phyloP scores from a whole-genome alignment of 208 protist species.

The Crithidia thermophila region DNA sequence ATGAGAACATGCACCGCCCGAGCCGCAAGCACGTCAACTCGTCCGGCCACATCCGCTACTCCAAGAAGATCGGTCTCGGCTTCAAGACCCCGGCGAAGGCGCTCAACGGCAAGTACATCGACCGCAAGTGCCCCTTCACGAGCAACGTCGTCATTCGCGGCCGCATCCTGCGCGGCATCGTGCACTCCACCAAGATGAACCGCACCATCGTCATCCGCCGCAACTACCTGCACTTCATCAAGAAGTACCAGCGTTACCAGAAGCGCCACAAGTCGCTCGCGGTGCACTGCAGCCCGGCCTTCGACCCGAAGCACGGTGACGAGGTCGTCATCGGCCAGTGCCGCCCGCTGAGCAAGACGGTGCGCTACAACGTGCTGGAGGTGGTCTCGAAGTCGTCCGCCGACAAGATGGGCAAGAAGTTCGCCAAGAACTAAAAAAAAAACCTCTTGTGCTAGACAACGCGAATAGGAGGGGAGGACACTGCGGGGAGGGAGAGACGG shows the following conservation, averaged over 20 bases:
- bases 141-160: conserved; percentile 99
- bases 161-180: conserved; percentile 98
- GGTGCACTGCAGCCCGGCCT: conserved; percentile 99
- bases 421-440: conserved; percentile 85
- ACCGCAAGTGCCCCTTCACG: conserved; percentile 99
- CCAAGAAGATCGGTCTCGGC: conserved; percentile 94
- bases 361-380: conserved; percentile 99
- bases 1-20: conserved; percentile 87
- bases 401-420: conserved; percentile 89
- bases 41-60: conserved; percentile 94
- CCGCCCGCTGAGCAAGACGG: conserved; percentile 99
- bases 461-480: too few relatives aligned
- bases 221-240: conserved; percentile 99
- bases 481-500: too few relatives aligned
- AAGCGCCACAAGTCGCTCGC: conserved; percentile 99
- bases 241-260: conserved; percentile 99
- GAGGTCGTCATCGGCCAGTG: conserved; percentile 99
- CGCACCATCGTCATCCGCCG: conserved; percentile 98
- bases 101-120: conserved; percentile 99
- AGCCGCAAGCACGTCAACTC: conserved; percentile 56
- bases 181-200: conserved; percentile 99
- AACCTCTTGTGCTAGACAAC: conserved; percentile 43
- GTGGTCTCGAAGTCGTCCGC: conserved; percentile 88
- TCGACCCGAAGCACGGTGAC: conserved; percentile 99
- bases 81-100: conserved; percentile 99